These are phyloP conservation scores for Chimonanthus praecox DNA, from an alignment of 164 flowering plant species.

Conservation along the genomic window DNA sequence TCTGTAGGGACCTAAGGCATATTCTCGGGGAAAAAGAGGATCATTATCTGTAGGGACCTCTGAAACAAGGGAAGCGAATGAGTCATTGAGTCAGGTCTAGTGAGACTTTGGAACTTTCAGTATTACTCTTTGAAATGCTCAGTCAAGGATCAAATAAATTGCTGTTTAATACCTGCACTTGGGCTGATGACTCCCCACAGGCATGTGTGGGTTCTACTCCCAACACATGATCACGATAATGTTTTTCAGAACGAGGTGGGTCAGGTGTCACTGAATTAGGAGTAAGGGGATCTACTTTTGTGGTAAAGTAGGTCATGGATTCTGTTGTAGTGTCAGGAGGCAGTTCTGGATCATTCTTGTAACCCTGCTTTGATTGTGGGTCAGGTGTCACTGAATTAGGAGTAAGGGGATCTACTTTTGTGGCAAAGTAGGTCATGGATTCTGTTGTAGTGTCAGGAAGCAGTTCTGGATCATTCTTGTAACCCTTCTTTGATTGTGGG, in stretches of 20 bases:
- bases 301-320: neutral
- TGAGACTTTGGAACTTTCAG: too few relatives aligned
- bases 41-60: neutral
- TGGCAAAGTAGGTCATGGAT: too few relatives aligned
- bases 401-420: too few relatives aligned
- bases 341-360: conserved; percentile 43
- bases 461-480: conserved; percentile 43
- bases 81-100: neutral
- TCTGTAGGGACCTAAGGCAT: neutral
- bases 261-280: conserved; percentile 73
- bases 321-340: conserved; percentile 24
- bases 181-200: conserved; percentile 15
- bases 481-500: conserved; percentile 41
- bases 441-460: conserved; percentile 19
- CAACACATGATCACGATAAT: conserved; percentile 14
- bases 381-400: too few relatives aligned
- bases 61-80: neutral
- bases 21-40: too few relatives aligned
- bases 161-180: conserved; percentile 28
- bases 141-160: neutral
- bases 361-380: conserved; percentile 42
- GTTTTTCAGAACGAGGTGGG: conserved; percentile 54
- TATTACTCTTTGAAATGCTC: neutral
- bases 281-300: conserved; percentile 64
- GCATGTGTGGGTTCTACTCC: conserved; percentile 17